Base-by-base conservation (phyloP, 2,329 filamentous ascomycete species). In the Aotearoamyces nothofagi region DNA sequence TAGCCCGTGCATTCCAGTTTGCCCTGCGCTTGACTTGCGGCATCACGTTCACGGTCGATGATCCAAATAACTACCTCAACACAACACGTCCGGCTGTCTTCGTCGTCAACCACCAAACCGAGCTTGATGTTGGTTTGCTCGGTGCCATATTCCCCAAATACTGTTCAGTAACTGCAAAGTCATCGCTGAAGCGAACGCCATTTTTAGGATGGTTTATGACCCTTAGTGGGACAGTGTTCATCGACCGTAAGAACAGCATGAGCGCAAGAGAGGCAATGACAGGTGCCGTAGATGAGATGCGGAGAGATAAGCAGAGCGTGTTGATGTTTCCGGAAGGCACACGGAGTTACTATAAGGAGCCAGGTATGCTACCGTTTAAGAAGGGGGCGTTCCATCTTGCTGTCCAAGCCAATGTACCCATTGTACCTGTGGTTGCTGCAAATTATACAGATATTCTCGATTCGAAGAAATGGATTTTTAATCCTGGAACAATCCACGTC, bases 371-470 rank as follows among this genome's bases (percentile, higher is more conserved):
- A 31, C 81, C 84, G n/a, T 98, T 96, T 66, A 98, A 98, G 60
- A 98, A 98, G 63, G 90, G 90, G 34, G 90, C 87, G 26, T 98
- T 98, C 56, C 87, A 98, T 53, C 66, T 98, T 17, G 90, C 90
- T 25, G 71, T 98, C 12, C 81, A 96, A 61, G 87, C 87, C 2
- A 79, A 83, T 40, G 90, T 94, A 5, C 86, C 86, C 15, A 81
- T 98, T 44, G 77, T 98, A 3, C 90, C 90, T 0, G 67, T 92
- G 19, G 77, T 84, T 26, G 69, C 72, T 16, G 78, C 79, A 49
- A 86, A 84, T 55, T 87, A 87, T 53, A 75, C 75, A 42, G 69
- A 83, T 48, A 49, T 86, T 17, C 55, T 86, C 38, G 72, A 70
- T 43, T 54, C 74, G 41, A 73, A 74, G 55, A 60, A 61, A 24